A percentile compares a stretch with the other conserved stretches of the same genome.
phyloP scores from a whole-genome alignment of 495 filamentous ascomycete species.

The Podospora bellae-mahoneyi region DNA sequence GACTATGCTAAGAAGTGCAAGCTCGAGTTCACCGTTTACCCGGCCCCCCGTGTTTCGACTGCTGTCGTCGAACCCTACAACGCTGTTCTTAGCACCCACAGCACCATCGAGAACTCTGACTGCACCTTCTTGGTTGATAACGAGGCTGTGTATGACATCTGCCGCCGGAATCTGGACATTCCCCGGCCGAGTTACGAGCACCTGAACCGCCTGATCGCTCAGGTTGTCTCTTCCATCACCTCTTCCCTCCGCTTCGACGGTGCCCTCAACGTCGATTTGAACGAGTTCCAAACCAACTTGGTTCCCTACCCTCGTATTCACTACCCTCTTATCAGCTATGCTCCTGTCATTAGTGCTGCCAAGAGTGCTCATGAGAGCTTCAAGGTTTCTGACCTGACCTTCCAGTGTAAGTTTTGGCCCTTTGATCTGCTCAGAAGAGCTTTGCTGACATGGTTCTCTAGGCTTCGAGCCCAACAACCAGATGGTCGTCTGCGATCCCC shows the following conservation, averaged over 20 bases:
- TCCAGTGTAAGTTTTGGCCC: constrained; percentile 66
- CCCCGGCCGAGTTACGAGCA: constrained; percentile 83
- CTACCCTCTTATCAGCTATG: constrained; percentile 86
- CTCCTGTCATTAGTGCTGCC: constrained; percentile 75
- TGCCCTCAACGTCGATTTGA: constrained; percentile 86
- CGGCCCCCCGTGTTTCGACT: constrained; percentile 78
- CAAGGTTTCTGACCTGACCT: constrained; percentile 82
- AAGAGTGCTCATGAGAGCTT: constrained; percentile 89
- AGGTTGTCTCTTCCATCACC: constrained; percentile 89
- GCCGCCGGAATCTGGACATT: constrained; percentile 82
- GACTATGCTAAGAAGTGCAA: constrained; percentile 96
- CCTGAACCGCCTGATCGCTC: constrained; percentile 84
- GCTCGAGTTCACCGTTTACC: constrained; percentile 89
- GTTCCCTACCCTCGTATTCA: constrained; percentile 90
- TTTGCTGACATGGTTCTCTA: constrained; percentile 19
- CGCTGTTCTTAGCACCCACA: constrained; percentile 85
- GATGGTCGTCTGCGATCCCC: constrained; percentile 92
- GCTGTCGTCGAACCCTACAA: constrained; percentile 94
- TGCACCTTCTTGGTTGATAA: constrained; percentile 93
- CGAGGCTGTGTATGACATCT: constrained; percentile 91
- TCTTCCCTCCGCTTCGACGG: constrained; percentile 87
- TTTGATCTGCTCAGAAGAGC: background rate
- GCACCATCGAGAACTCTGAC: constrained; percentile 89
- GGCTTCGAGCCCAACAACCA: constrained; percentile 93
- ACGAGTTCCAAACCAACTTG: constrained; percentile 94